phyloP scores from a whole-genome alignment of 2,329 filamentous ascomycete genomes.

The Fusarium decemcellulare region DNA sequence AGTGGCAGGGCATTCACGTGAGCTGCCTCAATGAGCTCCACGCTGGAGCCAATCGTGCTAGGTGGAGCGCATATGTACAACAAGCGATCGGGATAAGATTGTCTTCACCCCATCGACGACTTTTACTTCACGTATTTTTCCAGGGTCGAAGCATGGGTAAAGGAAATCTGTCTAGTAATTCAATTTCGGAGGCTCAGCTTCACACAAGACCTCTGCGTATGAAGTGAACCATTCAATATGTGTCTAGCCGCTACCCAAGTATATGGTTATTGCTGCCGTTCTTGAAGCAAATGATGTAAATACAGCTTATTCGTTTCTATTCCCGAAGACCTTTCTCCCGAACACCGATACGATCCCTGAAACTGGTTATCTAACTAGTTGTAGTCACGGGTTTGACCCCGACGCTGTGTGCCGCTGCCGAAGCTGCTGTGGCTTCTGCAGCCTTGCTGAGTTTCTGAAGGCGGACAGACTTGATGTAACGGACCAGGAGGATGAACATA shows the following conservation, averaged over 20 bases:
- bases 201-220: neutral
- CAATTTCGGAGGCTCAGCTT: neutral
- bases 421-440: conserved; percentile 72
- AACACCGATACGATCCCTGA: conserved; percentile 30
- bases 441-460: conserved; percentile 78
- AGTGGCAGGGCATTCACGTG: conserved; percentile 22
- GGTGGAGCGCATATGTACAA: neutral
- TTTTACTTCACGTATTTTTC: too few relatives aligned
- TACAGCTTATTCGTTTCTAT: conserved; percentile 39
- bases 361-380: conserved; percentile 22
- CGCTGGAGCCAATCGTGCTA: neutral
- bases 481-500: conserved; percentile 86
- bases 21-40: neutral
- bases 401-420: conserved; percentile 61
- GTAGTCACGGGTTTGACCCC: conserved; percentile 47
- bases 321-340: conserved; percentile 19
- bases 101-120: too few relatives aligned
- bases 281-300: conserved; percentile 28
- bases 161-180: too few relatives aligned
- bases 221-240: neutral
- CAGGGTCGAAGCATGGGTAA: too few relatives aligned
- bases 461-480: conserved; percentile 81
- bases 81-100: too few relatives aligned
- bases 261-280: conserved; percentile 28
- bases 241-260: conserved; percentile 4